phyloP scores from a whole-genome alignment of 2,329 filamentous ascomycete species.

The Colletotrichum sp. region DNA sequence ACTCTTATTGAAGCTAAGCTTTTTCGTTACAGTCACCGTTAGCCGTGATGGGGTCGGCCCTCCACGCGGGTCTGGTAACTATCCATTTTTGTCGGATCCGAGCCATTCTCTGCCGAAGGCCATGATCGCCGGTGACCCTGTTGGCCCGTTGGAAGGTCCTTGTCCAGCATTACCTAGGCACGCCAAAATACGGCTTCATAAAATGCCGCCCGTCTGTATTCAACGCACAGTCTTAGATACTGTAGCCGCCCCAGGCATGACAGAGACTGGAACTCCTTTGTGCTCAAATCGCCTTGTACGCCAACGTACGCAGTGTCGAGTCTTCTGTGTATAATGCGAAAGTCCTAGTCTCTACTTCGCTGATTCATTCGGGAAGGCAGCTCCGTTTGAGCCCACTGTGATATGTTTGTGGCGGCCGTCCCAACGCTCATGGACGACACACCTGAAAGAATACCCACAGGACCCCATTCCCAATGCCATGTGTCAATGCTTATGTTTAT shows the following conservation, averaged over 20 bases:
- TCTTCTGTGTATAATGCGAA: background rate
- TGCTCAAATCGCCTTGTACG: background rate
- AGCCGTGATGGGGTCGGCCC: background rate
- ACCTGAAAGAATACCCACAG: background rate
- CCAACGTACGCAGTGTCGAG: background rate
- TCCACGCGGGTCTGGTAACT: background rate
- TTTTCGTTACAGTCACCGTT: background rate
- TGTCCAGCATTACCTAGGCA: background rate
- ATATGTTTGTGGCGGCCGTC: background rate
- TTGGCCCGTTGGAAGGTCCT: background rate
- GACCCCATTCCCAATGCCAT: background rate
- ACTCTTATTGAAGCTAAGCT: background rate
- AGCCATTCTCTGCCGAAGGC: background rate
- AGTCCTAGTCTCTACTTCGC: background rate
- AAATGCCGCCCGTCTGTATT: background rate
- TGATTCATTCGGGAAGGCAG: background rate
- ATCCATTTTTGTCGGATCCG: background rate
- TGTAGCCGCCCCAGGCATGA: background rate
- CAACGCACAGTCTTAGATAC: background rate
- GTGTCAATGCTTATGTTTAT: background rate
- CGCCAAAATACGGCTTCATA: background rate
- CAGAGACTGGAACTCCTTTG: background rate
- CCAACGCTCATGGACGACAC: background rate
- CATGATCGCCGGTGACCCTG: background rate
- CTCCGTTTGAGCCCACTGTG: background rate